phyloP scores from a whole-genome alignment of 139 green algal genomes.

The Chlorella sp. region DNA sequence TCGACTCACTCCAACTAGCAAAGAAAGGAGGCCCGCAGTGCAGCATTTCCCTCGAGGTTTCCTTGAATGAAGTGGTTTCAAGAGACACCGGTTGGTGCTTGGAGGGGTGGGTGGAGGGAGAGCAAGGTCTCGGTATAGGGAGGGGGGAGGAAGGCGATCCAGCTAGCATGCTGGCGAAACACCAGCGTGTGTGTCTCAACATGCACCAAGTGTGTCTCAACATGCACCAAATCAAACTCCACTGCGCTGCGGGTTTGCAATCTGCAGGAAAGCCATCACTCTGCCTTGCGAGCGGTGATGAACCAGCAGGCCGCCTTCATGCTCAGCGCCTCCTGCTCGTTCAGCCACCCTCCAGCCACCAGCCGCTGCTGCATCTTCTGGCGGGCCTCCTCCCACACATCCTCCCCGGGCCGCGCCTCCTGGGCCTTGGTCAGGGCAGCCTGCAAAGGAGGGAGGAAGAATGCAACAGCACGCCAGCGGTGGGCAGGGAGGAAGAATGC shows the following conservation, averaged over 20 bases:
- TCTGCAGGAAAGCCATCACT: no score
- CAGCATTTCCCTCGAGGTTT: no score
- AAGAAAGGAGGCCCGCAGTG: no score
- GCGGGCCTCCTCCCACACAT: constrained; percentile 4
- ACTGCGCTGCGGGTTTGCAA: no score
- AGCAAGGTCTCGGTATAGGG: no score
- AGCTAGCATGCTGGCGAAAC: background rate
- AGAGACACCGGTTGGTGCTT: no score
- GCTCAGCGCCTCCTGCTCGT: background rate
- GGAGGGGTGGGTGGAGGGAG: no score
- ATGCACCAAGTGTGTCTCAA: background rate
- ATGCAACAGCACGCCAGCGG: no score
- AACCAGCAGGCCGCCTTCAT: background rate
- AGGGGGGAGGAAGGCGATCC: background rate
- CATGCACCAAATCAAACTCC: no score
- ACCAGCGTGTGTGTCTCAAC: background rate
- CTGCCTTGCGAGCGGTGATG: background rate
- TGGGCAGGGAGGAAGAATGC: background rate
- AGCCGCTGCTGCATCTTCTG: background rate
- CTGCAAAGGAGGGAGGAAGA: background rate
- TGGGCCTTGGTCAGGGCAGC: constrained; percentile 7
- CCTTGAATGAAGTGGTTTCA: no score
- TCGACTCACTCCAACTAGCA: no score
- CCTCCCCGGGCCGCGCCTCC: constrained; percentile 5
- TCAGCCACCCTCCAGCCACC: background rate